Base-by-base conservation (phyloP, 2,329 filamentous ascomycete species). In the Tetracladium maxilliforme region DNA sequence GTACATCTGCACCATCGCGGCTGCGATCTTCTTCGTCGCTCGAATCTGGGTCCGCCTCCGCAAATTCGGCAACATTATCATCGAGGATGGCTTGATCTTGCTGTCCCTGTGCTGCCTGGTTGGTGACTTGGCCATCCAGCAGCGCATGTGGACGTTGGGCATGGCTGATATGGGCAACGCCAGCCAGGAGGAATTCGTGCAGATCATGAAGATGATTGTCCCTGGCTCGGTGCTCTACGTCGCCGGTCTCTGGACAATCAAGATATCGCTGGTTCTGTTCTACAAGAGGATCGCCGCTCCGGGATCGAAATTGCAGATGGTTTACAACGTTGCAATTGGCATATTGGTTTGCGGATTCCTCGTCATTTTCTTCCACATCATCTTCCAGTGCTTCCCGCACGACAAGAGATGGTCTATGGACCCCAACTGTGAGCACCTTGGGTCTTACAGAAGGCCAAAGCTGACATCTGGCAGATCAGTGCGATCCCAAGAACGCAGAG, bases 161-260 rank as follows among this genome's bases (percentile, higher is more conserved):
- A 32, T 40, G 10, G 36, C 36, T 14, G 28, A 44, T 22, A 37
- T 40, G 32, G 26, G 33, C 2, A 28, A 19, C 3, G 27, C 36
- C 4, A 36, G 29, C 3, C 34, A 27, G 6, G 34, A 33, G 8
- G 29, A 42, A 10, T 27, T 42, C 19, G 34, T 39, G 23, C 31
- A 33, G 11, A 42, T 41, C 29, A 23, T 33, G 8, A 30, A 48
- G 42, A 51, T 53, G 44, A 53, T 53, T 16, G 39, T 53, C 1
- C 51, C 51, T 2, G 51, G 51, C 10, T 54, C 51, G 2, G 40
- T 47, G 3, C 42, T 55, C 3, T 55, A 55, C 22, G 48, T 54
- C 0, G 36, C 50, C 4, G 52, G 51, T 4, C 29, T 55, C 5
- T 55, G 51, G 51, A 37, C 47, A 9, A 48, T 55, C 36, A 55